Evolutionary conservation across 2,329 filamentous ascomycete genomes (phyloP).

Genomic region (Aspergillus jensenii): DNA sequence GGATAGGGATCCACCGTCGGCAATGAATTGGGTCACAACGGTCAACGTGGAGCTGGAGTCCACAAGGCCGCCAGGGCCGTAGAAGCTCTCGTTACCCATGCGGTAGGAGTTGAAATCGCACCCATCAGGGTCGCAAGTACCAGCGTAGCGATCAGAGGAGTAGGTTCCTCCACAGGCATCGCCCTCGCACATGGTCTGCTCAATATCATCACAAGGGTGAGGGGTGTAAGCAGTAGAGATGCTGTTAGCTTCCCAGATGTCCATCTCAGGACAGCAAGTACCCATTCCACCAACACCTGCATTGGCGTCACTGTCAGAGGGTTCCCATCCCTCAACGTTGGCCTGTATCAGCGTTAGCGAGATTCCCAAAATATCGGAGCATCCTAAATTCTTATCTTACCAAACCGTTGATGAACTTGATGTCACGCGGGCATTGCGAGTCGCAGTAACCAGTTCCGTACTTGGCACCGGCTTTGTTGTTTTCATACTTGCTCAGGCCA

Average conservation of each 20-base stretch:
- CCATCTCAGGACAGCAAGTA: slow-evolving; percentile 67
- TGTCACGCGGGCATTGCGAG: slow-evolving; percentile 54
- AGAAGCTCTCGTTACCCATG: slow-evolving; percentile 63
- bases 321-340: slow-evolving; percentile 55
- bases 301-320: slow-evolving; percentile 55
- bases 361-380: neutral
- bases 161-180: slow-evolving; percentile 54
- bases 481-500: slow-evolving; percentile 50
- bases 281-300: slow-evolving; percentile 54
- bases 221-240: slow-evolving; percentile 64
- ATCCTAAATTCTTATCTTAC: slow-evolving; percentile 9
- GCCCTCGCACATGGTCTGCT: slow-evolving; percentile 52
- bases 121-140: slow-evolving; percentile 67
- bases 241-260: slow-evolving; percentile 69
- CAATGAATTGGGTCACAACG: slow-evolving; percentile 68
- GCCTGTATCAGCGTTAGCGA: slow-evolving; percentile 31
- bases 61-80: slow-evolving; percentile 58
- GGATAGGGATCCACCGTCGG: slow-evolving; percentile 50
- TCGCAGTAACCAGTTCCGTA: slow-evolving; percentile 66
- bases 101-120: slow-evolving; percentile 71
- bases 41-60: slow-evolving; percentile 61
- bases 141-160: slow-evolving; percentile 55
- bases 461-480: slow-evolving; percentile 57
- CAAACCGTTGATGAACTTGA: slow-evolving; percentile 45
- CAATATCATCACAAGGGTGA: slow-evolving; percentile 58